Percentiles rank a stretch among this genome's conserved stretches.
These are phyloP conservation scores for Penicillium macrosclerotiorum DNA, from an alignment of 495 filamentous ascomycete species.

Conservation along the genomic window DNA sequence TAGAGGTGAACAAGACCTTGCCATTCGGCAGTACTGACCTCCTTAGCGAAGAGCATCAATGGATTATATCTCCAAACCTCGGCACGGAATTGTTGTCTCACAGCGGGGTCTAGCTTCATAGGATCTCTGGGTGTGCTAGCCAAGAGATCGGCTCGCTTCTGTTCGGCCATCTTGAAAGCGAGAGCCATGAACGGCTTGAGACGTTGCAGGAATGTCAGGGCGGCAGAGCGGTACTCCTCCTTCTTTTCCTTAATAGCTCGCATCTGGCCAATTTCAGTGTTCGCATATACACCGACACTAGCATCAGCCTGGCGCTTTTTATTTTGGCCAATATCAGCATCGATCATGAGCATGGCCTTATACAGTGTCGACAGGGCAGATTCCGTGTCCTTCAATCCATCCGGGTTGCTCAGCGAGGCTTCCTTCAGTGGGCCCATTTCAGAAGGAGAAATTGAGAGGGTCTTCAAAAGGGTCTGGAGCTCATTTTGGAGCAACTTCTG, in stretches of 20 bases:
- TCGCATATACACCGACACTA: constrained; percentile 61
- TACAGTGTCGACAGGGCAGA: constrained; percentile 74
- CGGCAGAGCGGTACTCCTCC: constrained; percentile 76
- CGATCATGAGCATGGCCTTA: constrained; percentile 93
- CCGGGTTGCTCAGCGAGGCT: constrained; percentile 66
- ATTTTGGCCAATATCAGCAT: constrained; percentile 66
- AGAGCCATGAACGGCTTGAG: constrained; percentile 77
- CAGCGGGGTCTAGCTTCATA: constrained; percentile 48
- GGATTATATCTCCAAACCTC: constrained; percentile 81
- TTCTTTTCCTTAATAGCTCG: constrained; percentile 90
- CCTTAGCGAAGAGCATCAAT: constrained; percentile 78
- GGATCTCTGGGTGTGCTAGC: constrained; percentile 41
- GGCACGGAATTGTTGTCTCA: constrained; percentile 51
- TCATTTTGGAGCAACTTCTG: constrained; percentile 92
- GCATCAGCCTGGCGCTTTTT: constrained; percentile 45
- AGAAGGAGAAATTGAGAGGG: constrained; percentile 75
- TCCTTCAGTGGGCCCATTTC: constrained; percentile 72
- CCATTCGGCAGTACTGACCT: constrained; percentile 80
- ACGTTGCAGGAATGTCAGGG: constrained; percentile 67
- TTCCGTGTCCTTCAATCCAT: constrained; percentile 75
- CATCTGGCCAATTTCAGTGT: constrained; percentile 86
- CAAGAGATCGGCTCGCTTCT: constrained; percentile 58
- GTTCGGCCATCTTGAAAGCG: constrained; percentile 72
- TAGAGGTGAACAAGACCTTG: constrained; percentile 74
- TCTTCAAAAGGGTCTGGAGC: constrained; percentile 75